These are phyloP conservation scores for Tricholoma matsutake DNA, from an alignment of 768 basidiomycete species.

Conservation along the genomic window DNA sequence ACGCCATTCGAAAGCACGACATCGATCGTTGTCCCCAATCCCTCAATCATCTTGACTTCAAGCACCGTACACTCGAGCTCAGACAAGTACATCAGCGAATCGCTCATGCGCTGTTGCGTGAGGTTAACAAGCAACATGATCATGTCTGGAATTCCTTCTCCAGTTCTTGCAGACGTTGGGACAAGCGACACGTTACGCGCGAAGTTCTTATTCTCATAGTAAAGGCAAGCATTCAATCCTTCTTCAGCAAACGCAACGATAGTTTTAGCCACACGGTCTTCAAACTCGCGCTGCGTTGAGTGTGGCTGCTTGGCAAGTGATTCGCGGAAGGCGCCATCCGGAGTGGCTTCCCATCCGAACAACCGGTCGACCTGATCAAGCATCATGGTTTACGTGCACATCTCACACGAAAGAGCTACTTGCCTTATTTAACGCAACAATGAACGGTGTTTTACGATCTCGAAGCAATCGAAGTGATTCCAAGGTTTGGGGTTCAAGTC, in stretches of 20 bases:
- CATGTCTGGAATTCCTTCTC: slow-evolving; percentile 99
- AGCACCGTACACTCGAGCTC: slow-evolving; percentile 97
- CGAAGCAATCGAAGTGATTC: slow-evolving; percentile 91
- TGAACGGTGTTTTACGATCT: slow-evolving; percentile 96
- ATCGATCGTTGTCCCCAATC: slow-evolving; percentile 96
- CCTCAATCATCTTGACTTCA: slow-evolving; percentile 98
- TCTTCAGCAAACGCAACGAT: slow-evolving; percentile 97
- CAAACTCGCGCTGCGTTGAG: slow-evolving; percentile 87
- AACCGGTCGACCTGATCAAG: slow-evolving; percentile 86
- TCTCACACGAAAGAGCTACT: slow-evolving; percentile 7
- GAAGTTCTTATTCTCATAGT: slow-evolving; percentile 97
- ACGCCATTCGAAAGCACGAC: slow-evolving; percentile 95
- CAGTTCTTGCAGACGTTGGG: slow-evolving; percentile 96
- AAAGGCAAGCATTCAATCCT: slow-evolving; percentile 90
- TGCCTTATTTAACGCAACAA: slow-evolving; percentile 97
- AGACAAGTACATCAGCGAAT: slow-evolving; percentile 95
- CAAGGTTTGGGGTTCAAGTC: slow-evolving; percentile 95
- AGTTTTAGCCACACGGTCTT: slow-evolving; percentile 80
- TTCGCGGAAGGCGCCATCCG: slow-evolving; percentile 90
- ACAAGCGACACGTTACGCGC: slow-evolving; percentile 93
- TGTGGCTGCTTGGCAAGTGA: slow-evolving; percentile 80
- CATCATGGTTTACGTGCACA: slow-evolving; percentile 3
- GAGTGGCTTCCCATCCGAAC: slow-evolving; percentile 90
- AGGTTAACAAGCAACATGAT: slow-evolving; percentile 97
- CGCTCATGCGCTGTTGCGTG: slow-evolving; percentile 97